Evolutionary conservation across 768 basidiomycete genomes (phyloP).

Genomic region (Leccinellum albellum): DNA sequence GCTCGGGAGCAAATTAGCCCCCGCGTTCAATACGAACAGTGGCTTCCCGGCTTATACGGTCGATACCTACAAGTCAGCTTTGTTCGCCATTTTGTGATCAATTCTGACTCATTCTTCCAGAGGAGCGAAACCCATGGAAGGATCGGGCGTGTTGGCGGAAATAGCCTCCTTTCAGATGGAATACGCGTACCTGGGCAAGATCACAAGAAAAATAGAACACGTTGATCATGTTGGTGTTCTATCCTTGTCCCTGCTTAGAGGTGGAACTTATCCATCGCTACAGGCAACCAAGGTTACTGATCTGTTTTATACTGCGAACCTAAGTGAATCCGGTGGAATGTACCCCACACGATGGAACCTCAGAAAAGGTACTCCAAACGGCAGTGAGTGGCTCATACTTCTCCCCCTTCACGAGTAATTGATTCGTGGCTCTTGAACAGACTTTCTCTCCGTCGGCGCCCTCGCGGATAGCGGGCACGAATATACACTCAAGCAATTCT

Average conservation of each 20-base stretch:
- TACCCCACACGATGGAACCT: conserved; percentile 59
- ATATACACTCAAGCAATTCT: conserved; percentile 70
- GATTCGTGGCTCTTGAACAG: conserved; percentile 11
- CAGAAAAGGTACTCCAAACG: conserved; percentile 38
- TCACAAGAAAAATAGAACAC: conserved; percentile 67
- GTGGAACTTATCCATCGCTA: not conserved
- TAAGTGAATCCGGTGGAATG: conserved; percentile 53
- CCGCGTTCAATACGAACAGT: conserved; percentile 63
- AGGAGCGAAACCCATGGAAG: not conserved
- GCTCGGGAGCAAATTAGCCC: conserved; percentile 63
- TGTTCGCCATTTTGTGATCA: not conserved
- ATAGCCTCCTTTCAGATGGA: conserved; percentile 79
- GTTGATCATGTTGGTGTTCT: conserved; percentile 45
- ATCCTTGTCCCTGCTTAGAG: not conserved
- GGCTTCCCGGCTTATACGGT: conserved; percentile 75
- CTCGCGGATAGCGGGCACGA: conserved; percentile 73
- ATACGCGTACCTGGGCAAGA: conserved; percentile 77
- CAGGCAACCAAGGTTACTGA: conserved; percentile 51
- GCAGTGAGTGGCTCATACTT: conserved; percentile 37
- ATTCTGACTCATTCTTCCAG: conserved; percentile 3
- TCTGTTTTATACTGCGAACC: conserved; percentile 43
- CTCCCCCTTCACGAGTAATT: not conserved
- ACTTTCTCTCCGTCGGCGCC: conserved; percentile 55
- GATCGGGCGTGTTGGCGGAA: conserved; percentile 59
- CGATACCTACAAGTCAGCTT: conserved; percentile 53